Conservation (phyloP, 148 eudicot species). For the Cornus florida region DNA sequence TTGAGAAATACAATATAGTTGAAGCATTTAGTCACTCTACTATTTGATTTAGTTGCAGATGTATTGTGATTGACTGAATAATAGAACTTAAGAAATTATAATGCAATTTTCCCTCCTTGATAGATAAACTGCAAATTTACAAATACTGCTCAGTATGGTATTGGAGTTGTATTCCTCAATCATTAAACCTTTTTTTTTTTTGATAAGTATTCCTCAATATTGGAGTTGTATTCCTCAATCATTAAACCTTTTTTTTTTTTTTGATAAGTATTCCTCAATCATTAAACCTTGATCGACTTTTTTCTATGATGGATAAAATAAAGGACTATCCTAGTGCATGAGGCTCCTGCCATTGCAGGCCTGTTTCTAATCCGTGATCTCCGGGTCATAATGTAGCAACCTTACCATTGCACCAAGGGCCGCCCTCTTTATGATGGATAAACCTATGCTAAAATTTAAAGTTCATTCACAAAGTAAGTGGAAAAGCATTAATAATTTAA, state of each 20-base stretch:
- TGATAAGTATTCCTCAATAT: not conserved
- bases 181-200: not conserved
- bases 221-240: not conserved
- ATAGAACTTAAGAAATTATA: not conserved
- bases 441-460: too few species aligned
- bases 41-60: conserved; percentile 16
- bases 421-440: too few species aligned
- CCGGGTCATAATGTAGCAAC: too few species aligned
- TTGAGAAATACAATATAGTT: not conserved
- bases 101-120: not conserved
- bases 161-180: not conserved
- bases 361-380: too few species aligned
- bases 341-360: too few species aligned
- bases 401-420: too few species aligned
- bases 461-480: not conserved
- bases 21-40: not conserved
- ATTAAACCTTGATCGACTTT: not conserved
- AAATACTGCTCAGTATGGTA: not conserved
- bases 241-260: too few species aligned
- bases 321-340: not conserved
- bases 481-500: too few species aligned
- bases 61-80: not conserved
- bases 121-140: not conserved
- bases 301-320: not conserved
- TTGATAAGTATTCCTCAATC: not conserved